Evolutionary conservation across 306 rosid genomes (phyloP).

Genomic region (Dicorynia guianensis): DNA sequence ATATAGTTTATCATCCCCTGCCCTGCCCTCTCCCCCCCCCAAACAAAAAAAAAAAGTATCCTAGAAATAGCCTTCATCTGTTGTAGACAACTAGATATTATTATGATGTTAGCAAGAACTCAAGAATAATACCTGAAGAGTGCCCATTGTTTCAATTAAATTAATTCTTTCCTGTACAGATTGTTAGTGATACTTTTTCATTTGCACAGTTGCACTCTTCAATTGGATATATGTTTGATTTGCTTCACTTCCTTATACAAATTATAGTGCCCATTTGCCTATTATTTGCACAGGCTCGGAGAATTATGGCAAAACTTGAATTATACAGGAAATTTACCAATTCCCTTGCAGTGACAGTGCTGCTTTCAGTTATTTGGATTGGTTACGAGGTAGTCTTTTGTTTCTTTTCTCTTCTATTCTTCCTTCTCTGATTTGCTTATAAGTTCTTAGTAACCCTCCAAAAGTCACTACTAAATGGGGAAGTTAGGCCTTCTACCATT

Average conservation of each 20-base stretch:
- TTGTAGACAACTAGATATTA: background rate
- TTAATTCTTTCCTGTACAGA: constrained; percentile 27
- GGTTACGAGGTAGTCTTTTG: constrained; percentile 69
- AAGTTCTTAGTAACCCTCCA: constrained; percentile 2
- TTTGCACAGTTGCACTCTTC: background rate
- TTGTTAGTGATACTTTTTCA: constrained; percentile 12
- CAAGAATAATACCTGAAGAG: constrained; percentile 15
- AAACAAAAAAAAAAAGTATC: background rate
- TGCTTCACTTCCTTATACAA: constrained; percentile 1
- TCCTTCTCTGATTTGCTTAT: background rate
- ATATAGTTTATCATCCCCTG: background rate
- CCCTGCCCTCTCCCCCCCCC: no score
- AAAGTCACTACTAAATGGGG: background rate
- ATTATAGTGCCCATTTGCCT: constrained; percentile 29
- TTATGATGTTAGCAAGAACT: constrained; percentile 16
- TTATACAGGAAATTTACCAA: constrained; percentile 83
- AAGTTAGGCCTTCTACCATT: background rate
- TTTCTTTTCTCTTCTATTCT: background rate
- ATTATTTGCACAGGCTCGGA: constrained; percentile 55
- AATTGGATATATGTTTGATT: constrained; percentile 18
- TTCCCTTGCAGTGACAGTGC: constrained; percentile 75
- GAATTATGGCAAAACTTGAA: constrained; percentile 74
- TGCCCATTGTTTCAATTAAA: constrained; percentile 21
- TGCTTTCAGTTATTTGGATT: constrained; percentile 77
- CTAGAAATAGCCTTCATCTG: constrained; percentile 6